Conservation (phyloP, 805 yeast genomes). For the Yarrowia porcina region DNA sequence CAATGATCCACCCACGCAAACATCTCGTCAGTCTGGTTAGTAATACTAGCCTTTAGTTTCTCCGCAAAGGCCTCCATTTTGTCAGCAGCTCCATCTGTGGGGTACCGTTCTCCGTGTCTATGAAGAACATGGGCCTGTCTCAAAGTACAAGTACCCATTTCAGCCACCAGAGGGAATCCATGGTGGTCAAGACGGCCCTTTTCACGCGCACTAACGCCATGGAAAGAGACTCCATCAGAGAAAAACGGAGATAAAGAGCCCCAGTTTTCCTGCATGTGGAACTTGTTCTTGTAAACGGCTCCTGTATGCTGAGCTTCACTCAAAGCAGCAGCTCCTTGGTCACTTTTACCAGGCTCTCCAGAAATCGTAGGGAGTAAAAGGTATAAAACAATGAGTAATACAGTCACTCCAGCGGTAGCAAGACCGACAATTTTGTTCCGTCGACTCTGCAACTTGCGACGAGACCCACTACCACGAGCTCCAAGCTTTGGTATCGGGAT, state of each 20-base stretch:
- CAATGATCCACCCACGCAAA: constrained; percentile 39
- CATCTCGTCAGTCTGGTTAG: constrained; percentile 30
- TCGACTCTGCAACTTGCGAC: neutral
- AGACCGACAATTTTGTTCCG: constrained; percentile 17
- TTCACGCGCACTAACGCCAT: constrained; percentile 36
- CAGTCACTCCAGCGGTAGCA: constrained; percentile 15
- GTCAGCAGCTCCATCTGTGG: constrained; percentile 46
- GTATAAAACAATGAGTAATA: constrained; percentile 4
- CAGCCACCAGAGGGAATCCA: constrained; percentile 15
- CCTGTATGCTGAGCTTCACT: constrained; percentile 42
- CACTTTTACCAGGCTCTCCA: neutral
- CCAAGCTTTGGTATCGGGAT: constrained; percentile 14
- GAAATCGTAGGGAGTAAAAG: constrained; percentile 8
- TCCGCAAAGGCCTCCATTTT: constrained; percentile 42
- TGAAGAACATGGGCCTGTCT: constrained; percentile 68
- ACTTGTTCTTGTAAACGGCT: constrained; percentile 36
- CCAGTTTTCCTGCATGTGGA: constrained; percentile 43
- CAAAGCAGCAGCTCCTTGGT: constrained; percentile 12
- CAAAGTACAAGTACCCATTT: constrained; percentile 43
- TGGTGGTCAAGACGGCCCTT: constrained; percentile 30
- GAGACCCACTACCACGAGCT: neutral
- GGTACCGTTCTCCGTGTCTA: constrained; percentile 79
- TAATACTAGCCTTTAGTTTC: constrained; percentile 31
- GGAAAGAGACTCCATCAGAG: constrained; percentile 39
- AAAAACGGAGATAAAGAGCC: constrained; percentile 43